Percentiles rank a stretch among this genome's conserved stretches.
phyloP scores from a whole-genome alignment of 164 flowering plant genomes.

The Vitis rupestris region DNA sequence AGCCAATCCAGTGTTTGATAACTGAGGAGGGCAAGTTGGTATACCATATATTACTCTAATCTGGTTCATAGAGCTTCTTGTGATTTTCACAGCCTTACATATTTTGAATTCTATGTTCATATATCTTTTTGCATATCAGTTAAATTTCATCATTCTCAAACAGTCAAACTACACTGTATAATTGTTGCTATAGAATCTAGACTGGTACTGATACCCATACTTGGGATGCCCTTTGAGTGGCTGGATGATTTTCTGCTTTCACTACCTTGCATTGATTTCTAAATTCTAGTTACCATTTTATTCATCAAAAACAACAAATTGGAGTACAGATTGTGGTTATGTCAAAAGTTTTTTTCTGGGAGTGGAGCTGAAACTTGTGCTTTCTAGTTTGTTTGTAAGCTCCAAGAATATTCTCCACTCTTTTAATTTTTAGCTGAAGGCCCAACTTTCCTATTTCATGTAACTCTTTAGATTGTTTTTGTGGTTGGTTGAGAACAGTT shows the following conservation, averaged over 20 bases:
- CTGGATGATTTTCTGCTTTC: neutral
- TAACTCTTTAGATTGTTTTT: no score
- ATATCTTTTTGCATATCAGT: neutral
- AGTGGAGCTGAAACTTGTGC: no score
- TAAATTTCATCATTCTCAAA: neutral
- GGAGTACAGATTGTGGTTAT: no score
- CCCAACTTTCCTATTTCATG: no score
- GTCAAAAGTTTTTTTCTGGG: no score
- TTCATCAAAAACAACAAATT: no score
- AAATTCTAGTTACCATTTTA: neutral
- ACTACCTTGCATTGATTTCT: neutral
- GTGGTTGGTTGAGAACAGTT: no score
- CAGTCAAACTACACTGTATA: neutral
- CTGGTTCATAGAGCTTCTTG: neutral
- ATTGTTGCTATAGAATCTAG: neutral
- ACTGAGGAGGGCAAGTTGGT: conserved; percentile 15
- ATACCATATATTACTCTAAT: neutral
- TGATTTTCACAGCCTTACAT: conserved; percentile 1
- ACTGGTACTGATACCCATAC: neutral
- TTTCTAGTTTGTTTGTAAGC: no score
- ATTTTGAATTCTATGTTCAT: neutral
- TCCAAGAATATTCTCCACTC: no score
- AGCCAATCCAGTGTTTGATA: conserved; percentile 43
- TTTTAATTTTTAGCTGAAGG: no score
- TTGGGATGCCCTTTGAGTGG: neutral